Conservation (phyloP, 2,329 filamentous ascomycete species). For the Aureobasidium sp. region DNA sequence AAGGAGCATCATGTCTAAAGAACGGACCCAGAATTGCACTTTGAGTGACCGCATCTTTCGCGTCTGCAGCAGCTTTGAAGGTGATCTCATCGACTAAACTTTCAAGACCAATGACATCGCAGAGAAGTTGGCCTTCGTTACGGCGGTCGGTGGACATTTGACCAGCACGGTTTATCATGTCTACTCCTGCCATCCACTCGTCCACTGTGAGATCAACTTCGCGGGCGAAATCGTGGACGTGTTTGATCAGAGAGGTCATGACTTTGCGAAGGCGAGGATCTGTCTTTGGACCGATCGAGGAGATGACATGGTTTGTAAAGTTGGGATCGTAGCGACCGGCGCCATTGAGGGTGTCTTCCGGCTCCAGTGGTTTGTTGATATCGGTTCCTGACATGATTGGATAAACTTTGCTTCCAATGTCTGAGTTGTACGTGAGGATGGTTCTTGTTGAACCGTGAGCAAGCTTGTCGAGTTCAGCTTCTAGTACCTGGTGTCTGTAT, state of each 20-base stretch:
- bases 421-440: no score
- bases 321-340: slow-evolving; percentile 30
- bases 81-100: slow-evolving; percentile 82
- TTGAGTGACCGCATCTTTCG: slow-evolving; percentile 63
- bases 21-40: slow-evolving; percentile 89
- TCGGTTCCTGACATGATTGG: slow-evolving; percentile 3
- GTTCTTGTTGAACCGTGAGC: not conserved
- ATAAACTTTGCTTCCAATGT: not conserved
- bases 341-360: slow-evolving; percentile 18
- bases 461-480: not conserved
- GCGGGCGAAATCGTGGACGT: slow-evolving; percentile 66
- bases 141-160: slow-evolving; percentile 68
- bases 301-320: slow-evolving; percentile 41
- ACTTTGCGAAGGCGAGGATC: slow-evolving; percentile 39
- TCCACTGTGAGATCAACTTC: slow-evolving; percentile 66
- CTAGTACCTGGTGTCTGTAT: no score
- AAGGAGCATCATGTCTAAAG: slow-evolving; percentile 78
- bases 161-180: slow-evolving; percentile 68
- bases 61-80: slow-evolving; percentile 66
- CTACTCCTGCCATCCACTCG: slow-evolving; percentile 63
- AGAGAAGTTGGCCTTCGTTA: slow-evolving; percentile 69
- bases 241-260: slow-evolving; percentile 57
- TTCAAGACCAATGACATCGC: slow-evolving; percentile 66
- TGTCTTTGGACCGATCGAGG: slow-evolving; percentile 39
- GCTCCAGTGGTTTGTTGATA: slow-evolving; percentile 3